Base-by-base conservation (phyloP, 345 rosid genomes). In the Citrus reticulata region DNA sequence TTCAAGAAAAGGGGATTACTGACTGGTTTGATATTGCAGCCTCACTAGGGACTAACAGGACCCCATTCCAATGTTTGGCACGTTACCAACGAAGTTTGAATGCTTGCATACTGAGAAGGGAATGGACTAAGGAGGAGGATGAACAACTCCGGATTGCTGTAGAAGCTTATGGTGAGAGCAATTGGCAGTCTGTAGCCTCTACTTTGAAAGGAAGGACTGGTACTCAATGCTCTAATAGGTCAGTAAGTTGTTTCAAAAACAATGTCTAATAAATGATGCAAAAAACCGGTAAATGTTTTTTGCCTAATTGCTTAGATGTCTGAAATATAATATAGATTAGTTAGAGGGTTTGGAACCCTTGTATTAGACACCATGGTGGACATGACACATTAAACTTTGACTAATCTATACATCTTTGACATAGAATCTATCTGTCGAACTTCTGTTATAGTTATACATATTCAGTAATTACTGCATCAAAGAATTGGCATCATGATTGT, bases 101-200 rank as follows among this genome's bases (percentile, higher is more conserved):
- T 83, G 86, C 91, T 42, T 81, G 73, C 81, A 91, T 94, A 80
- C 68, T 96, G 81, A 91, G 74, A 75, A 81, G 88, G 65, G 94
- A 90, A 73, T 96, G 99, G 98, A 94, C 93, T 30, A 55, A 83
- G 75, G 99, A 90, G 75, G 98, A 96, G 81, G 98, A 94, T 82
- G 93, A 88, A 60, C 88, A 89, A 81, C 99, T 96, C 70, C 89
- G 92, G 25, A 74, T 76, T 42, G 95, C 97, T 40, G 97, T 96
- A 3, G 90, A 87, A 75, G 83, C 78, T 35, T 87, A 64, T 86
- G 99, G 98, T 51, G 92, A 91, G 82, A 78, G 87, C 54, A 81
- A 94, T 85, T 96, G 98, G 98, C 99, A 96, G 83, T 74, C 89
- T 77, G 93, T 94, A 60, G 99, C 99, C 62, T 89, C 90, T 46